Conservation (phyloP, 371 early-diverging fungal genomes). For the Chytridium lagenaria region DNA sequence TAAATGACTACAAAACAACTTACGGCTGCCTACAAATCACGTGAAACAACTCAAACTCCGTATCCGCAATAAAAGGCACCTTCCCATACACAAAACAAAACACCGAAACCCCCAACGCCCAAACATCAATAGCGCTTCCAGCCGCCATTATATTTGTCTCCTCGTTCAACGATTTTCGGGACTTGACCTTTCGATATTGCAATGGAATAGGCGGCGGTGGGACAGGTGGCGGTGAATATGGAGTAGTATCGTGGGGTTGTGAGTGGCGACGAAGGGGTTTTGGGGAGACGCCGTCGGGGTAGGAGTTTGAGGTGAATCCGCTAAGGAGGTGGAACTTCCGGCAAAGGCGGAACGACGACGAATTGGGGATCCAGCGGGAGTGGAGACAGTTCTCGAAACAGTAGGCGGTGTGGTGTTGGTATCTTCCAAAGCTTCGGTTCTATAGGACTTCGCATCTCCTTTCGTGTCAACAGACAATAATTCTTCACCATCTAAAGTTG, state of each 20-base stretch:
- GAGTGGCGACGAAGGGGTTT: constrained; percentile 2
- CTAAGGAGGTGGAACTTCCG: background rate
- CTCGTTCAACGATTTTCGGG: constrained; percentile 21
- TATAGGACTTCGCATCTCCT: background rate
- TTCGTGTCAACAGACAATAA: too few relatives aligned
- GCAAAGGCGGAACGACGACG: background rate
- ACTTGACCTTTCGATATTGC: constrained; percentile 5
- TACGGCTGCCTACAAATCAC: constrained; percentile 76
- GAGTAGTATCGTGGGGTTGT: background rate
- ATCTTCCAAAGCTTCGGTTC: background rate
- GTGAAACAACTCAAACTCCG: constrained; percentile 94
- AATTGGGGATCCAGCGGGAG: background rate
- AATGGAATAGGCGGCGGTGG: constrained; percentile 20
- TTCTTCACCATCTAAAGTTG: background rate
- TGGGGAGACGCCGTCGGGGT: background rate
- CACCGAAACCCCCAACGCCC: constrained; percentile 99
- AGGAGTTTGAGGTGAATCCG: background rate
- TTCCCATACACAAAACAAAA: constrained; percentile 96
- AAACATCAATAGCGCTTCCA: constrained; percentile 90
- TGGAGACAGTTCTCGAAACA: background rate
- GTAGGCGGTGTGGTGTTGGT: background rate
- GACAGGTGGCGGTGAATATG: background rate
- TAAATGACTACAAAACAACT: background rate
- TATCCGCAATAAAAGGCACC: constrained; percentile 97
- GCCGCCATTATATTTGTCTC: constrained; percentile 8